Conservation (phyloP, 2,329 filamentous ascomycete genomes). For the Aaosphaeria pasadenensis region DNA sequence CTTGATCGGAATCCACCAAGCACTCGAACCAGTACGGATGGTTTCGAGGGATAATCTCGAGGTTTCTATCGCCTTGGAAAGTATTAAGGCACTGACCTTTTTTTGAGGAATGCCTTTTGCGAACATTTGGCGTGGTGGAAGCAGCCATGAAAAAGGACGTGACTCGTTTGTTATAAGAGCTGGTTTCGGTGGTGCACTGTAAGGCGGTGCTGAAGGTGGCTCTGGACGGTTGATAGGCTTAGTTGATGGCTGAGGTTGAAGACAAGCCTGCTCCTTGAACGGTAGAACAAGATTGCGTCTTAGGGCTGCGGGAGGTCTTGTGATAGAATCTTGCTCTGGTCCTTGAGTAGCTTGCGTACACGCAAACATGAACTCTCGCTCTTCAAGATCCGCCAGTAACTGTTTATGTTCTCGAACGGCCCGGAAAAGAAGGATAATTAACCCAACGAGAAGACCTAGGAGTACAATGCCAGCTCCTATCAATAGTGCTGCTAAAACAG, state of each 20-base stretch:
- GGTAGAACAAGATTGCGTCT: constrained; percentile 30
- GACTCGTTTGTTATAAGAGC: constrained; percentile 12
- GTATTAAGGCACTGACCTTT: constrained; percentile 21
- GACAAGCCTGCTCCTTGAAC: constrained; percentile 36
- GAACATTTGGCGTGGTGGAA: constrained; percentile 19
- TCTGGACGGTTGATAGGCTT: constrained; percentile 29
- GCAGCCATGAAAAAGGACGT: constrained; percentile 29
- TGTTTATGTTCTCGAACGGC: constrained; percentile 25
- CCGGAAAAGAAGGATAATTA: constrained; percentile 25
- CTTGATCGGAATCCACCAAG: constrained; percentile 10
- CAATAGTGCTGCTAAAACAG: constrained; percentile 19
- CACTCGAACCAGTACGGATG: constrained; percentile 23
- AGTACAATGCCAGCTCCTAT: constrained; percentile 23
- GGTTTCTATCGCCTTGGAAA: constrained; percentile 40
- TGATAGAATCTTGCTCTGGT: constrained; percentile 6
- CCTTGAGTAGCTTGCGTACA: constrained; percentile 14
- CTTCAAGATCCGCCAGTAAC: constrained; percentile 29
- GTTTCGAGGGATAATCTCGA: too few relatives aligned
- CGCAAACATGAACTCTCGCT: constrained; percentile 25
- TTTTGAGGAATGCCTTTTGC: constrained; percentile 26
- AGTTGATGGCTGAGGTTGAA: constrained; percentile 40
- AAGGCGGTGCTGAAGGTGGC: constrained; percentile 9
- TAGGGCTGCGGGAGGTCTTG: constrained; percentile 29
- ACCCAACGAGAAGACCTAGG: constrained; percentile 18
- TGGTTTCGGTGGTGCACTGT: constrained; percentile 23